Base-by-base conservation (phyloP, 2,329 filamentous ascomycete genomes). In the Calonectria hongkongensis region DNA sequence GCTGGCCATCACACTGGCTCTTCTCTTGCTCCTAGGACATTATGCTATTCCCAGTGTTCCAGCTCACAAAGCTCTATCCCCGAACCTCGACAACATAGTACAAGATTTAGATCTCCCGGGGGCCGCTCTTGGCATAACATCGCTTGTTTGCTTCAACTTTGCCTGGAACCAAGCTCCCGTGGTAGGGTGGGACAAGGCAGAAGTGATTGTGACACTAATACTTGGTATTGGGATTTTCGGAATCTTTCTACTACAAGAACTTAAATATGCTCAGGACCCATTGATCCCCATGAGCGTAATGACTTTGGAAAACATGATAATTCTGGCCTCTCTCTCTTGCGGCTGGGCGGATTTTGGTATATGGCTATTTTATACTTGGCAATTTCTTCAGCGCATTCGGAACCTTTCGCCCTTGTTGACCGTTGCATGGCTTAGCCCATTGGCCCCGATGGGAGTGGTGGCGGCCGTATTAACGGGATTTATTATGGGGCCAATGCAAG, bases 141-240 rank as follows among this genome's bases (percentile, higher is more conserved):
- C 86, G 0, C 82, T 93, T 25, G 85, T 91, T 0, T 81, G 93
- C 13, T 85, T 92, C 80, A 92, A 92, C 76, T 89, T 93, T 75
- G 89, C 90, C 0, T 92, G 89, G 89, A 92, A 92, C 74, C 90
- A 93, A 78, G 90, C 87, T 0, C 87, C 89, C 0, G 83, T 89
- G 0, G 88, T 87, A 2, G 89, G 89, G 0, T 93, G 91, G 91
- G 71, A 83, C 5, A 82, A 85, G 7, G 83, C 88, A 0, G 90
- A 90, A 75, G 85, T 90, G 30, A 89, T 88, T 75, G 80, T 88
- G 1, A 81, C 88, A 1, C 81, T 93, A 2, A 88, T 92, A 67
- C 71, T 70, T n/a, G 33, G 67, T 27, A 3, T 70, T 18, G 3
- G 70, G 68, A 16, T 67, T 18, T 45, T 45, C 5, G 27, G 9